Percentiles rank a stretch among this genome's conserved stretches.
Evolutionary conservation across 345 rosid genomes (phyloP).

Genomic region (Mangifera indica): DNA sequence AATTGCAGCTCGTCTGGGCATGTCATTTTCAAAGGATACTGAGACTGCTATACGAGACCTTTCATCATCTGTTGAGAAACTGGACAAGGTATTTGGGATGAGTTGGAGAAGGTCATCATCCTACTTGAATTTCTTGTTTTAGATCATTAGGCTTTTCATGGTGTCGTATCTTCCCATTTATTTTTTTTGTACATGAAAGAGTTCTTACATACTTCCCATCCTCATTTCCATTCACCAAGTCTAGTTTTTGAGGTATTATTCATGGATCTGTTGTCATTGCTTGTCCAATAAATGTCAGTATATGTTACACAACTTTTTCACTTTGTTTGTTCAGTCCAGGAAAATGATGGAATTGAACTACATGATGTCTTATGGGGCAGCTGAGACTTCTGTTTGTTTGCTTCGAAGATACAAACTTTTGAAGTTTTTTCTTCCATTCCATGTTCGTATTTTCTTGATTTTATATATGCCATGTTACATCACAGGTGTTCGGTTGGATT

Average conservation of each 20-base stretch:
- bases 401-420: constrained; percentile 78
- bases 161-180: neutral
- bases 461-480: constrained; percentile 9
- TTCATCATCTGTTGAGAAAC: constrained; percentile 48
- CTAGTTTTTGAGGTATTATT: neutral
- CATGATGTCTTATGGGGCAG: constrained; percentile 95
- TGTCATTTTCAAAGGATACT: constrained; percentile 63
- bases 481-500: neutral
- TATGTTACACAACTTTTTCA: constrained; percentile 7
- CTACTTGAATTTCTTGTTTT: constrained; percentile 13
- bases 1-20: constrained; percentile 81
- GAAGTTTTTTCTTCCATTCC: constrained; percentile 72
- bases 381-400: constrained; percentile 66
- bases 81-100: constrained; percentile 57
- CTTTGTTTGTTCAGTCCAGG: constrained; percentile 57
- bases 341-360: constrained; percentile 84
- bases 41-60: constrained; percentile 59
- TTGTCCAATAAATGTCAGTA: neutral
- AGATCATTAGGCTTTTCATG: neutral
- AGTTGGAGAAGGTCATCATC: neutral
- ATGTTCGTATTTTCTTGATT: constrained; percentile 42
- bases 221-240: neutral
- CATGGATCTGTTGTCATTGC: neutral
- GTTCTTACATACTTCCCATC: neutral
- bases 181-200: neutral